Percentiles rank a stretch among this genome's conserved stretches.
phyloP scores from a whole-genome alignment of 495 filamentous ascomycete species.

The Penicillium parvum region DNA sequence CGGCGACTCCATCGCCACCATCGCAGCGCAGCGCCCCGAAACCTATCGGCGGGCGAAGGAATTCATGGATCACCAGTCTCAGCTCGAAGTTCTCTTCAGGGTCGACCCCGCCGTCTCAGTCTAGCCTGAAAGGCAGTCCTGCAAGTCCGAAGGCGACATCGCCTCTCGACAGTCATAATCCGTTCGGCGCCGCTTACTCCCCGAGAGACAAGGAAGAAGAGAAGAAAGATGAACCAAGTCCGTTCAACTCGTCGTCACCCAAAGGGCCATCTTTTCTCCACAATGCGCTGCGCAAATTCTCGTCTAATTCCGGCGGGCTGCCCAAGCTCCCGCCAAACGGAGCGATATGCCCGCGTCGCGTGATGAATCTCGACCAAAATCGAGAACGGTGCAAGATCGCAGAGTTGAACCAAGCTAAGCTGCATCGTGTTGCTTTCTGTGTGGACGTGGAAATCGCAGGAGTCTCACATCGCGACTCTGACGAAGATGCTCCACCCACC shows the following conservation, averaged over 20 bases:
- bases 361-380: conserved; percentile 80
- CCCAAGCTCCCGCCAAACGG: conserved; percentile 50
- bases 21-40: conserved; percentile 37
- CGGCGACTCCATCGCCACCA: conserved; percentile 19
- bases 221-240: conserved; percentile 47
- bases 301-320: conserved; percentile 53
- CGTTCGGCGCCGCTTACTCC: conserved; percentile 49
- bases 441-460: conserved; percentile 98
- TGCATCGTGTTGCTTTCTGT: conserved; percentile 86
- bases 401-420: conserved; percentile 73
- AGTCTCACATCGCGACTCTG: conserved; percentile 43
- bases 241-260: conserved; percentile 65
- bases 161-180: conserved; percentile 41
- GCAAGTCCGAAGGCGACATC: conserved; percentile 44
- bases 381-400: conserved; percentile 74
- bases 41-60: conserved; percentile 50
- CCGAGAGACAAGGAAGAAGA: conserved; percentile 55
- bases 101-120: conserved; percentile 45
- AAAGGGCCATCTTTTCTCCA: conserved; percentile 71
- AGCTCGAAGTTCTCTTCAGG: conserved; percentile 87
- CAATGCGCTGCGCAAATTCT: conserved; percentile 76
- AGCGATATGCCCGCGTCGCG: conserved; percentile 61
- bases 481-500: conserved; percentile 35
- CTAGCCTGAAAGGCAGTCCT: conserved; percentile 36
- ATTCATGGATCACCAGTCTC: conserved; percentile 87